A percentile compares a stretch with the other conserved stretches of the same genome.
These are phyloP conservation scores for Mycena albidolilacea DNA, from an alignment of 768 basidiomycete genomes.

Conservation along the genomic window DNA sequence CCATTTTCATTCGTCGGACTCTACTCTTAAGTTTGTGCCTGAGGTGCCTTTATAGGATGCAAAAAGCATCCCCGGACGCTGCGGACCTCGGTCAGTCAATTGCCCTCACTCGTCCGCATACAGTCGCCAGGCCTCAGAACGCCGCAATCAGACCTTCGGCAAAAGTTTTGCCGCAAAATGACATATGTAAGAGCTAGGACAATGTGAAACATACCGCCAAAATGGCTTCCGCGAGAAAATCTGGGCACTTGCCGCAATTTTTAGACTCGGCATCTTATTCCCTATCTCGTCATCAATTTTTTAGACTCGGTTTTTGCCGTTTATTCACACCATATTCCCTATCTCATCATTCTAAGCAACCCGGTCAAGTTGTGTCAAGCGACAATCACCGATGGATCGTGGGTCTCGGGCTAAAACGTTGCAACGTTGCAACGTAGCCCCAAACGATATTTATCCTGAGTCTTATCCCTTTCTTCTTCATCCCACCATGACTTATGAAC, in stretches of 20 bases:
- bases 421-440: background rate
- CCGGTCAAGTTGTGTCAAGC: background rate
- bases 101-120: background rate
- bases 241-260: background rate
- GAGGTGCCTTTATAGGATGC: background rate
- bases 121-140: background rate
- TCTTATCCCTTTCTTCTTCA: background rate
- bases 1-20: no score
- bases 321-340: background rate
- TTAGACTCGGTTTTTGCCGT: background rate
- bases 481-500: background rate
- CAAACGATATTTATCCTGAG: background rate
- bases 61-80: background rate
- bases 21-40: no score
- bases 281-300: background rate
- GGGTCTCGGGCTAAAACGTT: background rate
- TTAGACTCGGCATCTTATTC: background rate
- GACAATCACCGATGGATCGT: background rate
- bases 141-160: slow-evolving; percentile 2
- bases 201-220: background rate
- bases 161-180: background rate
- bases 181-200: background rate
- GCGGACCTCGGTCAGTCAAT: background rate
- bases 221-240: background rate
- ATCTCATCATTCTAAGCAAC: background rate